phyloP scores from a whole-genome alignment of 2,329 filamentous ascomycete species.

The Calonectria pseudoturangicola region DNA sequence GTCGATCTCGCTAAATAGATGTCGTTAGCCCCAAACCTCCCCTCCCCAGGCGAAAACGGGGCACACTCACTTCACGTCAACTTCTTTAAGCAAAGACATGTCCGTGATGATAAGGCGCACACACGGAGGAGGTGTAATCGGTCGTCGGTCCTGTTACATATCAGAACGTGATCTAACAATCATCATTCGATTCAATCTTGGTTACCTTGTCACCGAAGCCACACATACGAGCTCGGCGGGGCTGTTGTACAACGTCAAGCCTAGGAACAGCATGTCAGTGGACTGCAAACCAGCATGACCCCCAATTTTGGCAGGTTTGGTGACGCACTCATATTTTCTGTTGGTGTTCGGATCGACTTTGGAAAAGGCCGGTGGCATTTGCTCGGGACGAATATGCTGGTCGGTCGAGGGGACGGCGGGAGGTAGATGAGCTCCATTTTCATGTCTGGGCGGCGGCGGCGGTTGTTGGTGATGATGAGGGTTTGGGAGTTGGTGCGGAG shows the following conservation, averaged over 20 bases:
- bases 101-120: conserved; percentile 89
- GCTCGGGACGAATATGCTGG: conserved; percentile 41
- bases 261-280: conserved; percentile 62
- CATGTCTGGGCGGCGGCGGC: conserved; percentile 46
- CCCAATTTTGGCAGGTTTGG: neutral
- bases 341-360: conserved; percentile 60
- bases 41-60: neutral
- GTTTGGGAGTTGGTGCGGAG: conserved; percentile 50
- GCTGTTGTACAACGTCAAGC: conserved; percentile 91
- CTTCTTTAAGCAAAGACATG: conserved; percentile 82
- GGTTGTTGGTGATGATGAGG: conserved; percentile 53
- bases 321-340: conserved; percentile 60
- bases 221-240: conserved; percentile 95
- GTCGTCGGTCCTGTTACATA: conserved; percentile 84
- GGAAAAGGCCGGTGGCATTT: conserved; percentile 55
- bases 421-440: conserved; percentile 47
- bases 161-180: conserved; percentile 33
- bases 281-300: neutral
- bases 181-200: conserved; percentile 44
- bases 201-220: conserved; percentile 97
- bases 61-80: conserved; percentile 84
- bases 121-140: conserved; percentile 96
- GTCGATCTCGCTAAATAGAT: conserved; percentile 59
- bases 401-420: conserved; percentile 45
- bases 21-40: conserved; percentile 32